A percentile compares a stretch with the other conserved stretches of the same genome.
Evolutionary conservation across 352 stramenopile genomes (phyloP).

Genomic region (Phytophthora vignae): DNA sequence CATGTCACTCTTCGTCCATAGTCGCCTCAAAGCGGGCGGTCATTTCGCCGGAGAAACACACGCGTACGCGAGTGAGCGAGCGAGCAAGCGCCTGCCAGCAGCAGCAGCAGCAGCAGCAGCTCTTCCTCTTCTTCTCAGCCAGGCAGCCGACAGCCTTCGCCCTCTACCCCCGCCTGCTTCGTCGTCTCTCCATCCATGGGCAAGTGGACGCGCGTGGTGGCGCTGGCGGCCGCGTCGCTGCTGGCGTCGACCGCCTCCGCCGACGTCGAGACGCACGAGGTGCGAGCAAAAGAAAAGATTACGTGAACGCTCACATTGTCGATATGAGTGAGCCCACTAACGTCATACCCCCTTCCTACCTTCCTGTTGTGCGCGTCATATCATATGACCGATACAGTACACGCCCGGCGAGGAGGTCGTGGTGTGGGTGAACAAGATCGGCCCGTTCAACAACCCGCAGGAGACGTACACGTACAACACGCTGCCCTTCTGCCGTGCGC

Average conservation of each 20-base stretch:
- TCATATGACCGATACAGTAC: slow-evolving; percentile 52
- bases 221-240: slow-evolving; percentile 26
- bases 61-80: background rate
- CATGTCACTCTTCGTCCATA: too few relatives aligned
- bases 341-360: background rate
- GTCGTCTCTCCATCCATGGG: slow-evolving; percentile 24
- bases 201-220: slow-evolving; percentile 32
- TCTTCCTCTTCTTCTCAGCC: background rate
- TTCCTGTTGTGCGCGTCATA: slow-evolving; percentile 4
- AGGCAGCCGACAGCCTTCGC: background rate
- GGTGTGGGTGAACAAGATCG: slow-evolving; percentile 98
- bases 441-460: slow-evolving; percentile 97
- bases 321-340: too few relatives aligned
- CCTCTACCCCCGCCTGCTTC: background rate
- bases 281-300: slow-evolving; percentile 10
- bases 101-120: background rate
- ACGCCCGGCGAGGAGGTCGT: slow-evolving; percentile 78
- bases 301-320: too few relatives aligned
- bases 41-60: background rate
- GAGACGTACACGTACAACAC: slow-evolving; percentile 99
- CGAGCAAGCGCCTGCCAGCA: background rate
- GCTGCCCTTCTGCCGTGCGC: slow-evolving; percentile 96
- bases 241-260: slow-evolving; percentile 23
- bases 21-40: background rate
- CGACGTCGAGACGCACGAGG: slow-evolving; percentile 73